Evolutionary conservation across 139 green algal genomes (phyloP), one percentile per base, ranked within the genome.

Genomic region (Chlamydomonas sp.): DNA sequence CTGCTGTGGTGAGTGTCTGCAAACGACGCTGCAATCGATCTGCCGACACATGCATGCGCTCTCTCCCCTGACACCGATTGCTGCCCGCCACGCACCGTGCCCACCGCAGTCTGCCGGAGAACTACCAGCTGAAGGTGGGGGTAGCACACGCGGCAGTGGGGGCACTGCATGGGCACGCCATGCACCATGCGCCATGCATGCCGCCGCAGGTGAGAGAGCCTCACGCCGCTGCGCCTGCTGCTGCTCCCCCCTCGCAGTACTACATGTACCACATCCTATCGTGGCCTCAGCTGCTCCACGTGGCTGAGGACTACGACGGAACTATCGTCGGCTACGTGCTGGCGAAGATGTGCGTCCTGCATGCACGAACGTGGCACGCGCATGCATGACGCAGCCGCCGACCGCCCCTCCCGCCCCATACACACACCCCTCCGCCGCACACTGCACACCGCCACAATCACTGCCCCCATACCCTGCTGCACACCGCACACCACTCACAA

Each of bases 261-360:
- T 99, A 99, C 79, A 86, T 98, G 66, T 99, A 99, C 73, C 95
- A 99, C 77, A 92, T 96, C 35, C 84, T 98, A 5, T 96, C 91
- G 2, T 99, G 95, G 95, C 95, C 95, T 20, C 93, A 98, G 74
- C 88, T 99, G 24, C 80, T 99, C 16, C 90, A 97, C 48, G 93
- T 98, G 47, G 95, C 95, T 1, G 94, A 98, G 76, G 93, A 97
- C 72, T 95, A 96, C 70, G 87, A 95, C 67, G 93, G 93, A 1
- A 87, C 86, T 36, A 98, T 99, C 35, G 95, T 98, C 10, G 95
- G 95, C 26, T 99, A 99, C 72, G 95, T 99, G 4, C 84, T 99
- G 22, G 94, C 95, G 3, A 99, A 99, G 72, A 97, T 99, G 93
- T 92, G 65, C n/a, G n/a, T n/a, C n/a, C n/a, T n/a, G n/a, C n/a